Base-by-base conservation (phyloP, 2,329 filamentous ascomycete species). In the Cercospora sp. region DNA sequence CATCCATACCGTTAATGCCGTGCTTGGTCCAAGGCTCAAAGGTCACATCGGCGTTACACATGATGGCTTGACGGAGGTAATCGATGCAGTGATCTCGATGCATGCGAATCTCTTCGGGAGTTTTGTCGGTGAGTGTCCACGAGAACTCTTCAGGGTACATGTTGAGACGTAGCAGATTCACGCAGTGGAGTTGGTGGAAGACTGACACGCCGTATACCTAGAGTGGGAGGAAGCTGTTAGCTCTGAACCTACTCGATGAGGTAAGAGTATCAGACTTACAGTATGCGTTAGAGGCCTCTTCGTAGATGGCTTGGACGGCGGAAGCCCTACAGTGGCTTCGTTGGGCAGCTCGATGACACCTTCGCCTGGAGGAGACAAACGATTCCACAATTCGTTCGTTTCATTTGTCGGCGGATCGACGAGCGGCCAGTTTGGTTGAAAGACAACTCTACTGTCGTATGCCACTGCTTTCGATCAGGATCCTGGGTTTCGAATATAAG, bases 41-140 rank as follows among this genome's bases (percentile, higher is more conserved):
- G 24, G 66, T 68, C 13, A 68, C 26, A 61, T 68, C 66, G 1
- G 61, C 66, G 21, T 68, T 40, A 13, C 66, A 68, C 16, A 65
- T 63, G 37, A 68, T 26, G 21, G 62, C 66, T 32, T 65, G 62
- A 21, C 62, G 66, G 13, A 68, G 40, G 9, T 37, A 18, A 18
- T 65, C 62, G 55, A 68, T 65, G 62, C 66, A 68, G 49, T 68
- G 66, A 26, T 60, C 57, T 21, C 49, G 49, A 21, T 53, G 49
- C 49, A 21, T 53, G 18, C 18, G 18, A 26, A 53, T 53, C 18
- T 53, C 18, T 3, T 53, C 49, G 1, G 24, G 18, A 21, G 49
- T 53, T 18, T 21, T 53, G 49, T 26, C 49, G 18, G 49, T 21
- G 3, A 21, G 49, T 26, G 49, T 53, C 49, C 49, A 53, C 18